A percentile compares a stretch with the other conserved stretches of the same genome.
phyloP scores from a whole-genome alignment of 2,329 filamentous ascomycete genomes.

The Talaromyces marneffei region DNA sequence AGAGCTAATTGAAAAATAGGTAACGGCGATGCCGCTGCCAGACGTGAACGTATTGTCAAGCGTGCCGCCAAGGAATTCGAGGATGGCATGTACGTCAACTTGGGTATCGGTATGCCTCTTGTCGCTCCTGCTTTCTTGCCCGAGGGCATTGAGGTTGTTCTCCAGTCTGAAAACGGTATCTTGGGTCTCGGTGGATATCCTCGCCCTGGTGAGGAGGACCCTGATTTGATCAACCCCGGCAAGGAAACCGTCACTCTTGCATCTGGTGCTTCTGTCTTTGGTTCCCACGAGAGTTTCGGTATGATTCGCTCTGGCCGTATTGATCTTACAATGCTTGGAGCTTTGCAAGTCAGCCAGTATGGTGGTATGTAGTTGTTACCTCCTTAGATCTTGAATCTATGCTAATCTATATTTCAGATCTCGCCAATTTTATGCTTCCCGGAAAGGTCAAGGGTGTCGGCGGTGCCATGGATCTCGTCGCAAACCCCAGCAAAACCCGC shows the following conservation, averaged over 20 bases:
- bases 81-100: constrained; percentile 46
- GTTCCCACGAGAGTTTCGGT: constrained; percentile 73
- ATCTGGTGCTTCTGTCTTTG: constrained; percentile 69
- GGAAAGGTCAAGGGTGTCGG: constrained; percentile 80
- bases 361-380: constrained; percentile 40
- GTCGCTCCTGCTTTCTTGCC: constrained; percentile 71
- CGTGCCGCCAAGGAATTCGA: constrained; percentile 72
- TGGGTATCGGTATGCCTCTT: constrained; percentile 81
- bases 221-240: constrained; percentile 78
- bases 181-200: constrained; percentile 78
- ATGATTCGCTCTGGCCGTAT: constrained; percentile 85
- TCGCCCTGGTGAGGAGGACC: constrained; percentile 60
- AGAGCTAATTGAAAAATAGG: constrained; percentile 26
- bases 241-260: constrained; percentile 81
- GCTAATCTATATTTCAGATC: constrained; percentile 44
- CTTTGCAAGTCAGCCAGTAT: constrained; percentile 70
- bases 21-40: constrained; percentile 58
- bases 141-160: constrained; percentile 64
- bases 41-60: constrained; percentile 72
- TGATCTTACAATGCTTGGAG: constrained; percentile 76
- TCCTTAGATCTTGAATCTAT: not conserved
- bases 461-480: constrained; percentile 64
- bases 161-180: constrained; percentile 83
- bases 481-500: constrained; percentile 61
- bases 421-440: constrained; percentile 88